Evolutionary conservation across 148 eudicot genomes (phyloP).

Genomic region (Heliosperma pusillum): DNA sequence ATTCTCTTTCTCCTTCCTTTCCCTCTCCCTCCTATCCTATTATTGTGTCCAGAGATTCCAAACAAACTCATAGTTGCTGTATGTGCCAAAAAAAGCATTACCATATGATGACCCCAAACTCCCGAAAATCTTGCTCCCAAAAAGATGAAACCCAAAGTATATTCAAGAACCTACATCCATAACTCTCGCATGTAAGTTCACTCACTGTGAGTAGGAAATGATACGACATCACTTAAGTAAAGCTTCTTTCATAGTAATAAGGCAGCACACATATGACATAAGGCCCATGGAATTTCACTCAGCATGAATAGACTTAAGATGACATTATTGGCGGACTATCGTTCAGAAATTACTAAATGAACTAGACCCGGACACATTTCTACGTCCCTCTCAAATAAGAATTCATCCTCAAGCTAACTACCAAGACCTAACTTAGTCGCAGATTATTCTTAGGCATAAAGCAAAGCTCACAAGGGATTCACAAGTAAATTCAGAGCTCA

Average conservation of each 20-base stretch:
- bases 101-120: too few species aligned
- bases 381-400: not conserved
- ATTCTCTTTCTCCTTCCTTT: not conserved
- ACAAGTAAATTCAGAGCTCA: not conserved
- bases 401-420: not conserved
- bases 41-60: too few species aligned
- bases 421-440: not conserved
- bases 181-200: not conserved
- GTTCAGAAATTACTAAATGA: not conserved
- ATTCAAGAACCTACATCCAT: too few species aligned
- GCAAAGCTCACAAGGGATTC: not conserved
- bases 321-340: not conserved
- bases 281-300: not conserved
- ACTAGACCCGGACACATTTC: not conserved
- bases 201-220: not conserved
- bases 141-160: too few species aligned
- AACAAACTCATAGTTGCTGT: too few species aligned
- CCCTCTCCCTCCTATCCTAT: too few species aligned
- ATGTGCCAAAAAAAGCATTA: too few species aligned
- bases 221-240: not conserved
- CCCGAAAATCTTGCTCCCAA: too few species aligned
- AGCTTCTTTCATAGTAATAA: not conserved
- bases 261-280: not conserved
- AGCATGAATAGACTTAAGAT: not conserved
- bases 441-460: not conserved